Percentiles rank a stretch among this genome's conserved stretches.
These are phyloP conservation scores for Chlamydomonas eustigma DNA, from an alignment of 139 green algal genomes.

Conservation along the genomic window DNA sequence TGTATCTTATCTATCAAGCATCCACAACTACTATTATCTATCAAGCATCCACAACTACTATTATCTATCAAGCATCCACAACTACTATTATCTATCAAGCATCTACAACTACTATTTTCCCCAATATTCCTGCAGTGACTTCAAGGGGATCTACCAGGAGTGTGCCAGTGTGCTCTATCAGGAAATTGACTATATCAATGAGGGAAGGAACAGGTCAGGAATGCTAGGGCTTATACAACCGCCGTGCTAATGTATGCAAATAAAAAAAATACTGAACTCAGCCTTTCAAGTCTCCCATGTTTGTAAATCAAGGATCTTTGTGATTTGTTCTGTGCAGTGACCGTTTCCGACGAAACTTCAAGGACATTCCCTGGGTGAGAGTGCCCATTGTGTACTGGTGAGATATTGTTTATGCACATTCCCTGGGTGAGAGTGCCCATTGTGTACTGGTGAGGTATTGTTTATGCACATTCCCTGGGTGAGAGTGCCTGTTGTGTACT, in stretches of 20 bases:
- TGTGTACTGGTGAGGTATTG: slow-evolving; percentile 26
- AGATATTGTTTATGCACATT: slow-evolving; percentile 42
- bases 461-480: too few species aligned
- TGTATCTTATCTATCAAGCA: slow-evolving; percentile 6
- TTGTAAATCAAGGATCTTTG: too few species aligned
- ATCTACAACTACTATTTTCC: slow-evolving; percentile 85
- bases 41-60: slow-evolving; percentile 94
- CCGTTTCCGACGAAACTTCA: slow-evolving; percentile 81
- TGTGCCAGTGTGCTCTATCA: slow-evolving; percentile 63
- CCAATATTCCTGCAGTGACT: slow-evolving; percentile 33
- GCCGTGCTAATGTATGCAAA: too few species aligned
- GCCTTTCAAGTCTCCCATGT: too few species aligned
- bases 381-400: slow-evolving; percentile 43
- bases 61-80: too few species aligned
- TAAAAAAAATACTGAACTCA: too few species aligned
- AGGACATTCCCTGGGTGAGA: slow-evolving; percentile 49
- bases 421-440: slow-evolving; percentile 57
- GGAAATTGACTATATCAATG: slow-evolving; percentile 95
- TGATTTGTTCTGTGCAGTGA: slow-evolving; percentile 10
- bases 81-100: too few species aligned
- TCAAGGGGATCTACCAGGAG: slow-evolving; percentile 91
- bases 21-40: slow-evolving; percentile 20
- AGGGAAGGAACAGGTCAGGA: slow-evolving; percentile 86
- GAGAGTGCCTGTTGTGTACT: too few species aligned
- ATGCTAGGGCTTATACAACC: too few species aligned